Conservation (phyloP, 805 yeast genomes). For the Allodekkera sacchari region DNA sequence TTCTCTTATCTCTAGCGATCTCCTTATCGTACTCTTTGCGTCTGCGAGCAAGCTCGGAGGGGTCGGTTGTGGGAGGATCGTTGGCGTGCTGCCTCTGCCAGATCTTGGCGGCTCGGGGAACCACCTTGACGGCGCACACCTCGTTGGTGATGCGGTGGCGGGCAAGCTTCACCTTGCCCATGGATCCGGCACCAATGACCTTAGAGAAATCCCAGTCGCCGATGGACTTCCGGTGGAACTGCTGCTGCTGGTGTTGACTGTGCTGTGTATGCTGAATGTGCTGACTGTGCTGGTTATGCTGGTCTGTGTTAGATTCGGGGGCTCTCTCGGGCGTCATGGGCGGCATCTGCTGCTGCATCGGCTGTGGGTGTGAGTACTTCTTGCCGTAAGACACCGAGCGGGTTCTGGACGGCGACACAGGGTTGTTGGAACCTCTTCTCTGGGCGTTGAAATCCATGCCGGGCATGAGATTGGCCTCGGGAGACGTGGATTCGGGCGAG, state of each 20-base stretch:
- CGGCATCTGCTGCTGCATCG: conserved; percentile 5
- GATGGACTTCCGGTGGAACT: conserved; percentile 76
- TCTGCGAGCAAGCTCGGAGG: conserved; percentile 48
- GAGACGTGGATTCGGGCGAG: conserved; percentile 7
- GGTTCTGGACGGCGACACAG: neutral
- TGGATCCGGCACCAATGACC: conserved; percentile 96
- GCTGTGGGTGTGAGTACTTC: conserved; percentile 3
- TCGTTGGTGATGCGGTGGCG: conserved; percentile 74
- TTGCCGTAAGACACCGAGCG: neutral
- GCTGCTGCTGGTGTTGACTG: conserved; percentile 26
- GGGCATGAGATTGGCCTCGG: conserved; percentile 11
- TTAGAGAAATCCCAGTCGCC: conserved; percentile 97
- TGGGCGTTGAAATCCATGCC: conserved; percentile 17
- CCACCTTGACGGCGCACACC: conserved; percentile 87
- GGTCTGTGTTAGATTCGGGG: conserved; percentile 7
- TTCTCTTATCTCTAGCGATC: conserved; percentile 82
- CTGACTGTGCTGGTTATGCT: conserved; percentile 7
- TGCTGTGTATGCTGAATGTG: neutral
- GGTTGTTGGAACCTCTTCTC: conserved; percentile 3
- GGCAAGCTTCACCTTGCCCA: conserved; percentile 98
- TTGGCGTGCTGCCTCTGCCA: conserved; percentile 65
- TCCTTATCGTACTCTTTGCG: conserved; percentile 74
- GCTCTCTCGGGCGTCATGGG: conserved; percentile 5
- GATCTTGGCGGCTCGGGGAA: conserved; percentile 77
- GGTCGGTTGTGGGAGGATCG: conserved; percentile 56